A percentile compares a stretch with the other conserved stretches of the same genome.
Conservation (phyloP, 495 filamentous ascomycete species). For the Aspergillus haitiensis region DNA sequence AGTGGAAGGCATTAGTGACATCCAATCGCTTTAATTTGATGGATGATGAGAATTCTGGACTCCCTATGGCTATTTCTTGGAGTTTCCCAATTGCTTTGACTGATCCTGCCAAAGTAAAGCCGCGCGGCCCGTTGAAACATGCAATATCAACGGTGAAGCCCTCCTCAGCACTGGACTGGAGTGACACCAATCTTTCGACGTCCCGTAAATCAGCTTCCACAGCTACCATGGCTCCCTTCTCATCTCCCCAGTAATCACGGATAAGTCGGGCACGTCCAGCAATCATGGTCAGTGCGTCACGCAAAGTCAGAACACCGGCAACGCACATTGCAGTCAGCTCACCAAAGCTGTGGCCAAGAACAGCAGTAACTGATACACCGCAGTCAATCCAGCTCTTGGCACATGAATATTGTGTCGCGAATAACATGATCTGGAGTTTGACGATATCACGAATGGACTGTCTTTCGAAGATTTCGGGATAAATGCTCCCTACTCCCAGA, state of each 20-base stretch:
- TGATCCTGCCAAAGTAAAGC: constrained; percentile 46
- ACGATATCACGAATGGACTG: constrained; percentile 37
- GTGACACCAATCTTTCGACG: background rate
- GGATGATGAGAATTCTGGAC: background rate
- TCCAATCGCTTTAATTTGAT: constrained; percentile 41
- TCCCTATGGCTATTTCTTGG: background rate
- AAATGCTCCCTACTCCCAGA: constrained; percentile 39
- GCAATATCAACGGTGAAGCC: constrained; percentile 32
- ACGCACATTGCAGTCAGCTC: constrained; percentile 42
- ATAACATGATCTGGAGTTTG: constrained; percentile 40
- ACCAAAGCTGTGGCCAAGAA: constrained; percentile 54
- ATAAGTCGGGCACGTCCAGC: constrained; percentile 44
- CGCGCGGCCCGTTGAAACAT: constrained; percentile 43
- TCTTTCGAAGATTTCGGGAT: constrained; percentile 46
- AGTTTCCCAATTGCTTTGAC: constrained; percentile 32
- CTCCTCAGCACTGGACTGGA: background rate
- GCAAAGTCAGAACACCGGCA: constrained; percentile 33
- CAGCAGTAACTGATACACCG: constrained; percentile 28
- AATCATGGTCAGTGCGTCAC: constrained; percentile 42
- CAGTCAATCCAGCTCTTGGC: constrained; percentile 48
- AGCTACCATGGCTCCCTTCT: constrained; percentile 51
- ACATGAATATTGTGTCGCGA: constrained; percentile 49
- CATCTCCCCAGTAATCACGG: constrained; percentile 42
- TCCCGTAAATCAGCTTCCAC: constrained; percentile 28
- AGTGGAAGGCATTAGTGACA: constrained; percentile 56